A percentile compares a stretch with the other conserved stretches of the same genome.
phyloP scores from a whole-genome alignment of 495 filamentous ascomycete species.

The Delitschia confertaspora region DNA sequence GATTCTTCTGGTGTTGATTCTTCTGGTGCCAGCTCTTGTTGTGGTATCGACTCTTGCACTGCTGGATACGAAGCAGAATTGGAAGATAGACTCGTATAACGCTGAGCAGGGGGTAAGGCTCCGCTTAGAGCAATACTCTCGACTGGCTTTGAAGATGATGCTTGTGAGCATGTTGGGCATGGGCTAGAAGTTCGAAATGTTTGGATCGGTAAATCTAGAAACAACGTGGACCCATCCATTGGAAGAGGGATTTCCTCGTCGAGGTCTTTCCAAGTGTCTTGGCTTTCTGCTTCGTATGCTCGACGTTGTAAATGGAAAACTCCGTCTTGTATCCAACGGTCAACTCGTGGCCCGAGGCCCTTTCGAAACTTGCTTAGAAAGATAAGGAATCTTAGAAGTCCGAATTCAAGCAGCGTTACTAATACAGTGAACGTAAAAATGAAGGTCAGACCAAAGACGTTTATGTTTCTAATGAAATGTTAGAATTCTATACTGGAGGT shows the following conservation, averaged over 20 bases:
- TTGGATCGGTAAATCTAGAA: too few relatives aligned
- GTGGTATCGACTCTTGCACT: too few relatives aligned
- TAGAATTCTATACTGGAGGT: neutral
- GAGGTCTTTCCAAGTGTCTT: conserved; percentile 4
- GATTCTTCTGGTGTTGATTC: too few relatives aligned
- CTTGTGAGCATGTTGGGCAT: too few relatives aligned
- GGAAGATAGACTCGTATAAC: too few relatives aligned
- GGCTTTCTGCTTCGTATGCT: conserved; percentile 1
- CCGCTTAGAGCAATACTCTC: too few relatives aligned
- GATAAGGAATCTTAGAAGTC: conserved; percentile 1
- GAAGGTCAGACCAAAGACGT: conserved; percentile 2
- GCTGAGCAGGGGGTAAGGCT: too few relatives aligned
- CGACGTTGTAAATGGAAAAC: conserved; percentile 10
- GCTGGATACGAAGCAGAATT: too few relatives aligned
- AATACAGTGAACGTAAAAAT: neutral
- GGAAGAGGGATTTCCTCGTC: conserved; percentile 4
- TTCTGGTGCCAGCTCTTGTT: too few relatives aligned
- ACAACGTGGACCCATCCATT: too few relatives aligned
- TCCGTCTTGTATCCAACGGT: conserved; percentile 6
- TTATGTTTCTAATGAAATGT: neutral
- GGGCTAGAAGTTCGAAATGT: too few relatives aligned
- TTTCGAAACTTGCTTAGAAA: neutral
- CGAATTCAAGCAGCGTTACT: neutral
- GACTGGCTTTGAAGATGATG: too few relatives aligned
- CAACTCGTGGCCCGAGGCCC: neutral